Conservation (phyloP, 2,329 filamentous ascomycete species). For the Pseudogymnoascus sp. region DNA sequence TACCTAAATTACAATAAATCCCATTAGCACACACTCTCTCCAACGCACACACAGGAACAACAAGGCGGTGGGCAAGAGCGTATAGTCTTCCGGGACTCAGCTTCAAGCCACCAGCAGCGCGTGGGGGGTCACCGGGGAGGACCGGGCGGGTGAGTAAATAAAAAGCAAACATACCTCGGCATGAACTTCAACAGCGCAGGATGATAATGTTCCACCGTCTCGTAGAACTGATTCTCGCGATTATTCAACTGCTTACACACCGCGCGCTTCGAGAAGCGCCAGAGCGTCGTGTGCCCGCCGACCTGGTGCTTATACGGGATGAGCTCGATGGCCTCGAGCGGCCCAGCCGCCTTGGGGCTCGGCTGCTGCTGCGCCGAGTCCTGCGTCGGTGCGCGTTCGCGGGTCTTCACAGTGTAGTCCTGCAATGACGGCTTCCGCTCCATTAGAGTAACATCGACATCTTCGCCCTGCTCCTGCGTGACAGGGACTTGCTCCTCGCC, state of each 20-base stretch:
- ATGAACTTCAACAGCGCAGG: constrained; percentile 84
- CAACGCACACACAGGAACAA: too few species aligned
- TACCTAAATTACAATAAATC: constrained; percentile 51
- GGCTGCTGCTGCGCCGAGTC: constrained; percentile 27
- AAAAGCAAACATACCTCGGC: constrained; percentile 54
- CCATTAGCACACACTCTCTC: background rate
- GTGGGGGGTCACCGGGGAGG: too few species aligned
- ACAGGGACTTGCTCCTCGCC: too few species aligned
- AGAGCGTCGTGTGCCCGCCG: constrained; percentile 90
- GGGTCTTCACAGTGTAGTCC: background rate
- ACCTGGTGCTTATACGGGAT: constrained; percentile 98
- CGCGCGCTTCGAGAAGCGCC: constrained; percentile 87
- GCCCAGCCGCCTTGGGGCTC: constrained; percentile 31
- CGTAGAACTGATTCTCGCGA: constrained; percentile 96
- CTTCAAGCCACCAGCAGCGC: constrained; percentile 18
- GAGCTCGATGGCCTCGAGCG: constrained; percentile 84
- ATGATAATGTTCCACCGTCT: constrained; percentile 85
- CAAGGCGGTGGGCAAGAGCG: background rate
- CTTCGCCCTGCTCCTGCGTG: constrained; percentile 14
- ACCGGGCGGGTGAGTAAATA: constrained; percentile 22
- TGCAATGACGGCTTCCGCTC: constrained; percentile 12
- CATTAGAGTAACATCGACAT: constrained; percentile 18
- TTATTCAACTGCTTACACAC: constrained; percentile 99
- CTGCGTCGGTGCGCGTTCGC: background rate
- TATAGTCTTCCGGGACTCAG: constrained; percentile 16